phyloP scores from a whole-genome alignment of 169 alveolate genomes.

The Plasmodium vivax region DNA sequence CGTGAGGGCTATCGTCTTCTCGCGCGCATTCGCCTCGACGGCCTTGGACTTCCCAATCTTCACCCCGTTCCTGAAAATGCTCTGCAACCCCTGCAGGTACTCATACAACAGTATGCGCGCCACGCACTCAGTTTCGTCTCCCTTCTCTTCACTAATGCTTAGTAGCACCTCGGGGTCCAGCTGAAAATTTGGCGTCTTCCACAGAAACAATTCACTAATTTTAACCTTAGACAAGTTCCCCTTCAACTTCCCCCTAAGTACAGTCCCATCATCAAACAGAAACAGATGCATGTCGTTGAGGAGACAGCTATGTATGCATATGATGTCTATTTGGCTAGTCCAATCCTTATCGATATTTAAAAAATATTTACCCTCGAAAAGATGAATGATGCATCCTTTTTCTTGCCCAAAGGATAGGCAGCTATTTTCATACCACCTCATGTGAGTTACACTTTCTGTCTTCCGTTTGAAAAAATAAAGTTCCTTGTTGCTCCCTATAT shows the following conservation, averaged over 20 bases:
- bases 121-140: slow-evolving; percentile 5
- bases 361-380: slow-evolving; percentile 54
- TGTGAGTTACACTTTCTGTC: slow-evolving; percentile 48
- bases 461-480: slow-evolving; percentile 57
- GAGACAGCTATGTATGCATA: slow-evolving; percentile 45
- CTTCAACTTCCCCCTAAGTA: slow-evolving; percentile 36
- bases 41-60: slow-evolving; percentile 16
- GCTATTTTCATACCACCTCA: slow-evolving; percentile 46
- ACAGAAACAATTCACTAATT: slow-evolving; percentile 20
- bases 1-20: slow-evolving; percentile 14
- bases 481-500: slow-evolving; percentile 44
- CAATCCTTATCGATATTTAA: slow-evolving; percentile 53
- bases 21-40: neutral
- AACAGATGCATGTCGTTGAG: slow-evolving; percentile 7
- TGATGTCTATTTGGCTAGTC: slow-evolving; percentile 5
- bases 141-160: slow-evolving; percentile 19
- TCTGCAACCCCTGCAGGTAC: slow-evolving; percentile 43
- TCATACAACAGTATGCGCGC: slow-evolving; percentile 46
- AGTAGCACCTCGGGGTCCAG: slow-evolving; percentile 23
- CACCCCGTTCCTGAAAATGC: slow-evolving; percentile 32
- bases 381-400: slow-evolving; percentile 57
- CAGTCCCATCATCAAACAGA: slow-evolving; percentile 58
- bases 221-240: slow-evolving; percentile 14
- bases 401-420: slow-evolving; percentile 56
- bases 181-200: slow-evolving; percentile 32